Base-by-base conservation (phyloP, 306 rosid genomes). In the Cucurbita moschata region DNA sequence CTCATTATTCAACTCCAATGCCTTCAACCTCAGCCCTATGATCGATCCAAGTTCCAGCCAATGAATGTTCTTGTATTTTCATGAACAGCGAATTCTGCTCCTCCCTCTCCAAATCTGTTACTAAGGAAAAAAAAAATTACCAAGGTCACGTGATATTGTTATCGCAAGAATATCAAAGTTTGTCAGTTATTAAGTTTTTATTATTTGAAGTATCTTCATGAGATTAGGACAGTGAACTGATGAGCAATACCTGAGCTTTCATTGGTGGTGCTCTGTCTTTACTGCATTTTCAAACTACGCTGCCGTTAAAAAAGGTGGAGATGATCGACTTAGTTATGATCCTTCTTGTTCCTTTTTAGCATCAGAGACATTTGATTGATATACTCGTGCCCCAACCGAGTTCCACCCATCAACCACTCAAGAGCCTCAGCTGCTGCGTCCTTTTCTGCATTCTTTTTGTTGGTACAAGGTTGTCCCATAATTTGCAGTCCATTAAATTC, bases 401-500 rank as follows among this genome's bases (percentile, higher is more conserved):
- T 82, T 77, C 84, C 87, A 71, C 94, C 92, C 85, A 84, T 83
- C 71, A 95, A 82, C 96, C 97, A 89, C 77, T 91, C 92, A 71
- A 95, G 82, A 19, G 97, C 97, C 85, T 88, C 96, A 52, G 97
- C 92, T 35, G 96, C 97, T 8, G 97, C 97, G 81, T 91, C 99
- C 78, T 95, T 91, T 82, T 95, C 96, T 13, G 97, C 99, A 72
- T 83, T 89, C 81, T 94, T 94, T 82, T 95, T 95, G 84, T 91
- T 91, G 73, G 70, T 85, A 80, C 92, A 91, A 30, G 96, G 96
- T 54, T 88, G 92, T 46, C 99, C 97, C 88, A 82, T 85, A 58
- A 88, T 78, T 71, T 89, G 87, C 89, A 86, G 77, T 76, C 96
- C 97, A 7, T 85, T 91, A 64, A 89, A 88, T 78, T 89, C 96